A percentile compares a stretch with the other conserved stretches of the same genome.
Conservation (phyloP, 1,139 yeast species). For the Candida sanyaensis region DNA sequence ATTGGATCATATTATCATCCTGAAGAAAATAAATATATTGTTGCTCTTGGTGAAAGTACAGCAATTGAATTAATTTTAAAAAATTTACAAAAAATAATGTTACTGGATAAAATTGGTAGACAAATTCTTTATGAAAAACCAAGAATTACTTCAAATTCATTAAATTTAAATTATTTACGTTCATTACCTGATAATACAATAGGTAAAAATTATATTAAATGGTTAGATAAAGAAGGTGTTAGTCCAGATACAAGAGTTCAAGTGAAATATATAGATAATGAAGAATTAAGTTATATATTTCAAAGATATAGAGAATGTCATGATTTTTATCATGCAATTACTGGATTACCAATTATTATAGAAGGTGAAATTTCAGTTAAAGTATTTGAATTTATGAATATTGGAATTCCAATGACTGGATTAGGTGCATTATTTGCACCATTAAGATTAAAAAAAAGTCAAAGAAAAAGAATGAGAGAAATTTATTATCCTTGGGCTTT, state of each 20-base stretch:
- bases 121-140: slow-evolving; percentile 79
- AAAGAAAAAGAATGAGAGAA: slow-evolving; percentile 52
- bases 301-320: slow-evolving; percentile 96
- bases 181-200: slow-evolving; percentile 68
- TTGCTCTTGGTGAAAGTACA: slow-evolving; percentile 93
- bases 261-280: slow-evolving; percentile 84
- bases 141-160: slow-evolving; percentile 70
- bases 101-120: slow-evolving; percentile 74
- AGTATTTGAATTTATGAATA: slow-evolving; percentile 87
- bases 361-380: slow-evolving; percentile 97
- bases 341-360: slow-evolving; percentile 85
- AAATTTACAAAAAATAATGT: slow-evolving; percentile 69
- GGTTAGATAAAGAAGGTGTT: slow-evolving; percentile 87
- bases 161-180: slow-evolving; percentile 64
- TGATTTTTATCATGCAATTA: slow-evolving; percentile 92
- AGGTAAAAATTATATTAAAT: slow-evolving; percentile 74
- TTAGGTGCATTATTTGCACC: slow-evolving; percentile 90
- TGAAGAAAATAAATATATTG: slow-evolving; percentile 74
- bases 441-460: slow-evolving; percentile 57
- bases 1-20: slow-evolving; percentile 86
- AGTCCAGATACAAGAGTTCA: slow-evolving; percentile 93
- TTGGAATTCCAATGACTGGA: slow-evolving; percentile 96
- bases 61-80: slow-evolving; percentile 72
- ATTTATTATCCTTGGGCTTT: slow-evolving; percentile 92
- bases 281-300: slow-evolving; percentile 86